These are phyloP conservation scores for Daldinia bambusicola DNA, from an alignment of 495 filamentous ascomycete genomes.

Conservation along the genomic window DNA sequence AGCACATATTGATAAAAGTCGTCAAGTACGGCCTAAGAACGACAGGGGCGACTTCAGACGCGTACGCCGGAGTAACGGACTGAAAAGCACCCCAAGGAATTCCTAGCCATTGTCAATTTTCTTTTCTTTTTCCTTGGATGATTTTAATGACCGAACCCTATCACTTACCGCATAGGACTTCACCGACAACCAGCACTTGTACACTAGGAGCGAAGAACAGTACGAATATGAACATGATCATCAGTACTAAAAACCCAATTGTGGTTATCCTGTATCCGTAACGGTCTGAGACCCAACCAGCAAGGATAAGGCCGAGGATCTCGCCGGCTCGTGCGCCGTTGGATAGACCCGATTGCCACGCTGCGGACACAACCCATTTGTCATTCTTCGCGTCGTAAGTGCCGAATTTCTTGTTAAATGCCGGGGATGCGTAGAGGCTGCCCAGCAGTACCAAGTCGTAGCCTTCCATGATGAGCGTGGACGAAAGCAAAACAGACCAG, in stretches of 20 bases:
- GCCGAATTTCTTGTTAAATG: constrained; percentile 51
- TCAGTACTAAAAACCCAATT: constrained; percentile 53
- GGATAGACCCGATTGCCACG: constrained; percentile 51
- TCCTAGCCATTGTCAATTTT: constrained; percentile 50
- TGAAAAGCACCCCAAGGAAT: constrained; percentile 73
- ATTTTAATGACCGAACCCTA: too few species aligned
- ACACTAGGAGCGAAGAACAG: constrained; percentile 70
- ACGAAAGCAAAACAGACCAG: constrained; percentile 62
- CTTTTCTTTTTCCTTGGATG: too few species aligned
- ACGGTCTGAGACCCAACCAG: constrained; percentile 49
- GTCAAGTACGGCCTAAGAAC: constrained; percentile 72
- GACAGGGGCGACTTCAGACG: constrained; percentile 73
- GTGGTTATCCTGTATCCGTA: constrained; percentile 52
- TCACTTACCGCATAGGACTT: constrained; percentile 62
- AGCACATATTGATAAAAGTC: constrained; percentile 78
- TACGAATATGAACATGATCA: constrained; percentile 64
- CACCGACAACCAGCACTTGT: constrained; percentile 68
- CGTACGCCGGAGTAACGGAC: constrained; percentile 74
- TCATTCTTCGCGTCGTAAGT: constrained; percentile 30
- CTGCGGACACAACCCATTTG: constrained; percentile 49
- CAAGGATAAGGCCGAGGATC: constrained; percentile 52
- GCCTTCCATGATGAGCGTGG: constrained; percentile 67
- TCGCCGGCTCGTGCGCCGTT: constrained; percentile 52
- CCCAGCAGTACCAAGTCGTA: constrained; percentile 59
- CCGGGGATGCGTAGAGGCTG: constrained; percentile 50